Evolutionary conservation across 1,139 yeast genomes (phyloP).

Genomic region (Meyerozyma guilliermondii): DNA sequence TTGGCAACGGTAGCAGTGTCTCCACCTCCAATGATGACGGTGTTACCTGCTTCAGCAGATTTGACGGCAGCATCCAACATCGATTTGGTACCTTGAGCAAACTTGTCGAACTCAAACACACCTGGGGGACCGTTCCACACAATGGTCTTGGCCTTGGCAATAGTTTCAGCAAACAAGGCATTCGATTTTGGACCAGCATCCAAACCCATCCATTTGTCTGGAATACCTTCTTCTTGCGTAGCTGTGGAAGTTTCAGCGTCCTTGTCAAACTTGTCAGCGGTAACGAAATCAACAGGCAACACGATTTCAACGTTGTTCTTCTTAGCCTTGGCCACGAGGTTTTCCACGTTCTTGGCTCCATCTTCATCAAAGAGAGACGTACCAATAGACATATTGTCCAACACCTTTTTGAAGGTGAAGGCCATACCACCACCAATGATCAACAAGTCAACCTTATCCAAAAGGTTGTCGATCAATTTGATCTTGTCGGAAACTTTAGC

Average conservation of each 20-base stretch:
- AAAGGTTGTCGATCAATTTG: slow-evolving; percentile 92
- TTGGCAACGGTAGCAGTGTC: slow-evolving; percentile 98
- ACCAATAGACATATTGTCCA: slow-evolving; percentile 82
- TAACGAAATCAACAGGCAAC: slow-evolving; percentile 89
- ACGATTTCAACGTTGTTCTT: slow-evolving; percentile 86
- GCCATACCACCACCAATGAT: slow-evolving; percentile 99
- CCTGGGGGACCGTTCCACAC: slow-evolving; percentile 99
- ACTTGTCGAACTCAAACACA: slow-evolving; percentile 91
- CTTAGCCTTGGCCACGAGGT: slow-evolving; percentile 90
- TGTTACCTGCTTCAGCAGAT: slow-evolving; percentile 83
- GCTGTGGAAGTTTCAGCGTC: slow-evolving; percentile 82
- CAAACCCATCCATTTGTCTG: slow-evolving; percentile 91
- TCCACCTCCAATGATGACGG: slow-evolving; percentile 98
- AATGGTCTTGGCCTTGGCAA: slow-evolving; percentile 89
- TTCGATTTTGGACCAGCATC: slow-evolving; percentile 89
- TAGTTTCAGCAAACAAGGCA: slow-evolving; percentile 70
- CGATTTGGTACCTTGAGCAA: slow-evolving; percentile 85
- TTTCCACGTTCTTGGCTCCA: slow-evolving; percentile 89
- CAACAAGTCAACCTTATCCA: slow-evolving; percentile 87
- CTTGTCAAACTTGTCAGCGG: slow-evolving; percentile 88
- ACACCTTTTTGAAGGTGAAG: slow-evolving; percentile 92
- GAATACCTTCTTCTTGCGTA: slow-evolving; percentile 82
- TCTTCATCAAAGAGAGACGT: slow-evolving; percentile 84
- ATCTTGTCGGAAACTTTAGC: slow-evolving; percentile 98
- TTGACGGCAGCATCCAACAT: slow-evolving; percentile 81